Conservation (phyloP, 2,329 filamentous ascomycete species). For the Hirsutella rhossiliensis region DNA sequence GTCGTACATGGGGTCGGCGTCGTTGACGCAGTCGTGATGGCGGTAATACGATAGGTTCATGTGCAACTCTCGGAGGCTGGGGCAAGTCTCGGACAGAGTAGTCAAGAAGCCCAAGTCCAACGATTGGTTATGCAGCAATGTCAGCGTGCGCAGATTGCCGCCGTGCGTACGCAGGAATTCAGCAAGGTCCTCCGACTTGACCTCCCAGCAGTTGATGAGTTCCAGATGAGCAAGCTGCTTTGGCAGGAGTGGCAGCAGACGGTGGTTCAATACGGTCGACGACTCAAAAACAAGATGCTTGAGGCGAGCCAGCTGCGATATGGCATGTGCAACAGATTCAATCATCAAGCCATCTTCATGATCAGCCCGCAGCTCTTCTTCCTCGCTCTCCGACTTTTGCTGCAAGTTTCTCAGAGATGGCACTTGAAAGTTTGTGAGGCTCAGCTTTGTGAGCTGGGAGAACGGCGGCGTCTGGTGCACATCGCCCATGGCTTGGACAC, state of each 20-base stretch:
- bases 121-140: slow-evolving; percentile 67
- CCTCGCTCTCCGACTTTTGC: slow-evolving; percentile 17
- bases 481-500: slow-evolving; percentile 33
- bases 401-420: slow-evolving; percentile 31
- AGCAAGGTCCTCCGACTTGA: slow-evolving; percentile 54
- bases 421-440: slow-evolving; percentile 52
- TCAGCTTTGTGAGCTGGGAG: slow-evolving; percentile 38
- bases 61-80: slow-evolving; percentile 54
- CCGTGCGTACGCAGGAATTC: slow-evolving; percentile 58
- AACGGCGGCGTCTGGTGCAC: slow-evolving; percentile 49
- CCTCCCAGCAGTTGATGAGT: slow-evolving; percentile 66
- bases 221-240: slow-evolving; percentile 53
- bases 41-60: slow-evolving; percentile 75
- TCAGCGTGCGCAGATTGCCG: slow-evolving; percentile 51
- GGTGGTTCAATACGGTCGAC: slow-evolving; percentile 57
- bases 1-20: slow-evolving; percentile 65
- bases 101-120: slow-evolving; percentile 66
- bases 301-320: slow-evolving; percentile 44
- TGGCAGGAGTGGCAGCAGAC: slow-evolving; percentile 58
- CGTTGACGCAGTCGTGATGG: slow-evolving; percentile 52
- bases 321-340: slow-evolving; percentile 19
- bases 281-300: slow-evolving; percentile 61
- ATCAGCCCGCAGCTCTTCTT: slow-evolving; percentile 17
- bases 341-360: slow-evolving; percentile 31
- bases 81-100: slow-evolving; percentile 53